Evolutionary conservation across 192 early-diverging fungal species (phyloP), one percentile per base, ranked within the genome.

Genomic region (Umbelopsis isabellina): DNA sequence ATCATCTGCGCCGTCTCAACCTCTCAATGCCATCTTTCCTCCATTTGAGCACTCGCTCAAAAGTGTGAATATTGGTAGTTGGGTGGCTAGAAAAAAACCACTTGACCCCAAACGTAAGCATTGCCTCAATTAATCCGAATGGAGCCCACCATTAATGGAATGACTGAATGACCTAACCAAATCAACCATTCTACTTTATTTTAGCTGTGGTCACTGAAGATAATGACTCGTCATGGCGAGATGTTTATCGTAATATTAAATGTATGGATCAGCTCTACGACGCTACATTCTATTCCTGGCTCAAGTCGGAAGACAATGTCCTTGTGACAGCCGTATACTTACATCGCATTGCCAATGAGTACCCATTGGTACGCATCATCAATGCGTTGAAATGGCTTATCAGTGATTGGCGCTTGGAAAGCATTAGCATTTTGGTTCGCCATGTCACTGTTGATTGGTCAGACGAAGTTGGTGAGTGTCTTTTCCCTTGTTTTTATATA

Each of bases 191-290:
- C 30, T 35, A 30, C 25, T 27, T 35, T 61, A 4, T 33, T 13
- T 2, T 16, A 61, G 30, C 55, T 25, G 27, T 30, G 3, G 27
- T 61, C 6, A 73, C 66, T 30, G 70, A 77, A 13, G 66, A 70
- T 21, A 68, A 72, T 25, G 55, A 61, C 33, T 35, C 27, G 41
- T 66, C 65, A 47, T 92, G 91, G 91, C 79, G 84, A 78, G 88
- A 92, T 67, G 89, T 92, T n/a, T 84, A 89, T 58, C 78, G 81
- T 48, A 92, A 90, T 70, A 87, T 92, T 46, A 83, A 87, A 67
- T 86, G 84, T 65, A 92, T 92, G 91, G 91, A 92, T 75, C 83
- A 85, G 69, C 86, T 89, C 3, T 92, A 92, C 64, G 91, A 90
- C 50, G 89, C 91, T 50, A 87, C 89, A 10, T 92, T 92, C 78